These are phyloP conservation scores for Chrysoporthe puriensis DNA, from an alignment of 2,329 filamentous ascomycete species.

Conservation along the genomic window DNA sequence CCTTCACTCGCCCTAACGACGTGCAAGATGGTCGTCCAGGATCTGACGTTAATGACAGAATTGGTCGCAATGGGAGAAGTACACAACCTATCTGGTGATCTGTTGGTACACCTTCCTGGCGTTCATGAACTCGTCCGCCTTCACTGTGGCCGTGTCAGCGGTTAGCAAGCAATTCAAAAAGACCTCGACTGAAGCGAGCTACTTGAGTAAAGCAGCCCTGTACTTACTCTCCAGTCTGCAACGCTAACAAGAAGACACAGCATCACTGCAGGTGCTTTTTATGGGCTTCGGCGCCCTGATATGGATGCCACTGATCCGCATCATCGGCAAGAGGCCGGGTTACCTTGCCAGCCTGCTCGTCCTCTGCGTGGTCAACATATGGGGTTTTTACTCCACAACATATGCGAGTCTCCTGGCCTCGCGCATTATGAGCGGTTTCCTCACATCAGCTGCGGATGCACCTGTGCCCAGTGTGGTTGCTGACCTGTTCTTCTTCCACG, in stretches of 20 bases:
- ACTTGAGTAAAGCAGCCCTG: not conserved
- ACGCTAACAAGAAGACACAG: not conserved
- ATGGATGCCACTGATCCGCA: slow-evolving; percentile 15
- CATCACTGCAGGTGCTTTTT: slow-evolving; percentile 11
- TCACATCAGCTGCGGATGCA: slow-evolving; percentile 9
- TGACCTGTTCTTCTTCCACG: slow-evolving; percentile 17
- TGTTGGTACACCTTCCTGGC: slow-evolving; percentile 18
- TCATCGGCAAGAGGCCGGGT: slow-evolving; percentile 17
- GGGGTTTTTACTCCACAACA: slow-evolving; percentile 11
- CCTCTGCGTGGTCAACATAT: slow-evolving; percentile 16
- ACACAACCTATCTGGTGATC: slow-evolving; percentile 16
- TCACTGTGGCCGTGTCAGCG: slow-evolving; percentile 11
- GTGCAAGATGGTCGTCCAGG: not conserved
- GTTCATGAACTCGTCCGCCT: slow-evolving; percentile 14
- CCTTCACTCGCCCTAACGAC: not conserved
- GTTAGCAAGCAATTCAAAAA: slow-evolving; percentile 11
- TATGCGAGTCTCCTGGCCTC: slow-evolving; percentile 13
- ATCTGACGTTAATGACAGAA: slow-evolving; percentile 1
- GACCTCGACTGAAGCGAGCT: slow-evolving; percentile 12
- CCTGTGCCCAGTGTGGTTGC: slow-evolving; percentile 14
- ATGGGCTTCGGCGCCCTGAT: slow-evolving; percentile 11
- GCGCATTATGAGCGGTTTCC: slow-evolving; percentile 5
- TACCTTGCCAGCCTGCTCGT: slow-evolving; percentile 3
- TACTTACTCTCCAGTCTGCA: not conserved
- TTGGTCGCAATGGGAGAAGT: slow-evolving; percentile 14